Conservation (phyloP, 2,329 filamentous ascomycete species). For the Neospermospora avenae region DNA sequence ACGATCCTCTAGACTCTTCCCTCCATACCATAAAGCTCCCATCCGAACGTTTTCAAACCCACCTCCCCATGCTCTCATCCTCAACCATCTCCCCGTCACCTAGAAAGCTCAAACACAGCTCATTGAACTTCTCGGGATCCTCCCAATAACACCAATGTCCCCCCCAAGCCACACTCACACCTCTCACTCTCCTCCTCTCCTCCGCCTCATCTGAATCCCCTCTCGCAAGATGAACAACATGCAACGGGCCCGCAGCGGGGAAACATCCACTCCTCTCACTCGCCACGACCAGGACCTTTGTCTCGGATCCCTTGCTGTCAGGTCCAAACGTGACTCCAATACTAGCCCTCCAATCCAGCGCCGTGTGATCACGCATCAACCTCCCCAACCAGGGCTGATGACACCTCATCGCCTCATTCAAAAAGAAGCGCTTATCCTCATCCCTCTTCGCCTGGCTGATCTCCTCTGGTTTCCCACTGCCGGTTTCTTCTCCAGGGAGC, state of each 20-base stretch:
- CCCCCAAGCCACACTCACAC: slow-evolving; percentile 31
- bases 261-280: slow-evolving; percentile 36
- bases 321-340: slow-evolving; percentile 28
- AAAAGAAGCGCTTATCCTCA: slow-evolving; percentile 32
- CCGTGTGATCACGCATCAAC: slow-evolving; percentile 36
- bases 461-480: neutral
- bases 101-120: slow-evolving; percentile 28
- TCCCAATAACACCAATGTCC: slow-evolving; percentile 38
- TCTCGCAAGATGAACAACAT: slow-evolving; percentile 32
- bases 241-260: slow-evolving; percentile 30
- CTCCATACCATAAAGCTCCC: no score
- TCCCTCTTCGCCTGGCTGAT: neutral
- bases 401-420: slow-evolving; percentile 31
- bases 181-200: slow-evolving; percentile 18
- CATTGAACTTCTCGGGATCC: slow-evolving; percentile 29
- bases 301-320: slow-evolving; percentile 10
- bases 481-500: slow-evolving; percentile 18
- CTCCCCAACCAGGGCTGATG: slow-evolving; percentile 31
- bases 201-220: slow-evolving; percentile 3
- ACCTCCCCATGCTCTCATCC: slow-evolving; percentile 4
- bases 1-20: no score
- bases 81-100: slow-evolving; percentile 2
- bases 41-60: slow-evolving; percentile 2
- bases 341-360: slow-evolving; percentile 32
- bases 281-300: slow-evolving; percentile 32